These are phyloP conservation scores for Aphelidium insulamus DNA, from an alignment of 371 early-diverging fungal species.

Conservation along the genomic window DNA sequence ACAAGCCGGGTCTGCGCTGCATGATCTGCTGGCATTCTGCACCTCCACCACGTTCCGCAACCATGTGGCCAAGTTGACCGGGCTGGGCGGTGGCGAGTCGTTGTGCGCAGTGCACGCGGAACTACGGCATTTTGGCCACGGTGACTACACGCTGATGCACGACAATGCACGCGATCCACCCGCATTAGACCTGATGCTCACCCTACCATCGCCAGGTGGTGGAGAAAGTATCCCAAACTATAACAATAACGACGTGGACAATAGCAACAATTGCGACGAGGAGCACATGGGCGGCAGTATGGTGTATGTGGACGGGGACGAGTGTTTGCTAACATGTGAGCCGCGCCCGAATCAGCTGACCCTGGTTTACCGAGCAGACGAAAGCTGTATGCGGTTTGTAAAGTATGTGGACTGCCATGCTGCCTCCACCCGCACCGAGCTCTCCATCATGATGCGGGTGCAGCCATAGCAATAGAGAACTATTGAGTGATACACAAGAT, in stretches of 20 bases:
- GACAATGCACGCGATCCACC: constrained; percentile 24
- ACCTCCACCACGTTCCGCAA: constrained; percentile 14
- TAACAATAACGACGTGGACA: not conserved
- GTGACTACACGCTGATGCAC: constrained; percentile 30
- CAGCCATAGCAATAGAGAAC: too few species aligned
- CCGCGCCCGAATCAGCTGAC: constrained; percentile 24
- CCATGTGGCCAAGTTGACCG: constrained; percentile 12
- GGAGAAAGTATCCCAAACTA: too few species aligned
- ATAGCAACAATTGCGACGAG: constrained; percentile 13
- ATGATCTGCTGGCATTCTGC: constrained; percentile 8
- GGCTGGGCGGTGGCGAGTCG: constrained; percentile 6
- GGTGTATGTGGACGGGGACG: constrained; percentile 26
- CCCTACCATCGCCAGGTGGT: constrained; percentile 5
- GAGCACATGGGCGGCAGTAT: constrained; percentile 22
- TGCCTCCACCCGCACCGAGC: constrained; percentile 8
- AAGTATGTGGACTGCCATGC: constrained; percentile 19
- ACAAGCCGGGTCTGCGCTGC: not conserved
- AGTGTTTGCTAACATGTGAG: constrained; percentile 19
- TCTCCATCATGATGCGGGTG: constrained; percentile 11
- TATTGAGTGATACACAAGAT: too few species aligned
- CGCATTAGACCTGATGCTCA: constrained; percentile 25
- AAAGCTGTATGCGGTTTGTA: constrained; percentile 25
- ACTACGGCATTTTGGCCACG: constrained; percentile 20
- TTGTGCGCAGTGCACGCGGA: constrained; percentile 8
- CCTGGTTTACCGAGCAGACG: constrained; percentile 22